These are phyloP conservation scores for Plectosphaerella cucumerina DNA, from an alignment of 2,329 filamentous ascomycete genomes.

Conservation along the genomic window DNA sequence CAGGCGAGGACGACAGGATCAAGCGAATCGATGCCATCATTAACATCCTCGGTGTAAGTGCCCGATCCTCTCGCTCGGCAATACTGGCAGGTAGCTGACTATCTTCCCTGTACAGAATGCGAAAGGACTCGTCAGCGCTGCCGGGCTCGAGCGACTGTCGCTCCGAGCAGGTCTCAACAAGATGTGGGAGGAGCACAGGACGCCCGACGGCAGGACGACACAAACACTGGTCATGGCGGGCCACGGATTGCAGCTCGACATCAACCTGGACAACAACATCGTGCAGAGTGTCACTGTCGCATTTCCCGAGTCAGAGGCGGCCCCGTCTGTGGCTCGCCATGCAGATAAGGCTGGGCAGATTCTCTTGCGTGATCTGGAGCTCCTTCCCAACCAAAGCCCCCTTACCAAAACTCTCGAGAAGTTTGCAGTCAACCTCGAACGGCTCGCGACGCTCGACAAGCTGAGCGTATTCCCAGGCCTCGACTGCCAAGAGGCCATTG, in stretches of 20 bases:
- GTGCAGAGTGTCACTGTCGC: conserved; percentile 59
- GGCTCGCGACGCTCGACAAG: conserved; percentile 65
- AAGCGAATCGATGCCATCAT: conserved; percentile 51
- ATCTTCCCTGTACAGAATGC: conserved; percentile 5
- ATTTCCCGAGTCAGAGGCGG: conserved; percentile 58
- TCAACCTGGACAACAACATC: conserved; percentile 57
- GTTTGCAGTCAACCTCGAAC: conserved; percentile 69
- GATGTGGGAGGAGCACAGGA: conserved; percentile 51
- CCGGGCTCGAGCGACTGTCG: conserved; percentile 68
- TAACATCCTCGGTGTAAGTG: conserved; percentile 42
- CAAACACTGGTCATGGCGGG: conserved; percentile 60
- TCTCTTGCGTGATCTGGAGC: conserved; percentile 59
- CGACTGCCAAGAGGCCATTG: conserved; percentile 74
- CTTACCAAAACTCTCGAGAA: conserved; percentile 66
- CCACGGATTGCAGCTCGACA: conserved; percentile 55
- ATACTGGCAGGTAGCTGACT: conserved; percentile 5
- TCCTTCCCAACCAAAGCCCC: conserved; percentile 55
- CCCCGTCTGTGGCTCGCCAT: conserved; percentile 54
- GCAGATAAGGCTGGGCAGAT: conserved; percentile 61
- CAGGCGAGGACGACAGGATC: conserved; percentile 49
- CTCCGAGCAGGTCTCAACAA: conserved; percentile 63
- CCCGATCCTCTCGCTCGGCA: conserved; percentile 15
- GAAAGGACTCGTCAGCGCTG: conserved; percentile 67
- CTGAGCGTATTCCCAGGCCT: conserved; percentile 65
- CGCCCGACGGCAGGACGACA: conserved; percentile 41